Base-by-base conservation (phyloP, 2,329 filamentous ascomycete genomes). In the Fusarium sp. region DNA sequence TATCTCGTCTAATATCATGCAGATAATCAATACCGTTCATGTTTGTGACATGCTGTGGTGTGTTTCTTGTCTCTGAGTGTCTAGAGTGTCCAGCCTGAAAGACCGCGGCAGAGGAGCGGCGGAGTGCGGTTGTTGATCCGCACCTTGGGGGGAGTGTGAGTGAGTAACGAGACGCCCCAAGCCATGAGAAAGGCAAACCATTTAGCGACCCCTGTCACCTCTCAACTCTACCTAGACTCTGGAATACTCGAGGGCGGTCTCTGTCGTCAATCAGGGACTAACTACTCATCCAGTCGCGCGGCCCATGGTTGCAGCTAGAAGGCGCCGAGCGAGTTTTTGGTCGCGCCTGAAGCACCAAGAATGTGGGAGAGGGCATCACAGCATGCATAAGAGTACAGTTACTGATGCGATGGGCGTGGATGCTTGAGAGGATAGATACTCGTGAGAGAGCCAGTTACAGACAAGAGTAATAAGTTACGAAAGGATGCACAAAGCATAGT, bases 91-190 rank as follows among this genome's bases (percentile, higher is more conserved):
- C 10, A 55, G 46, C 38, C 64, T 65, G 49, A 44, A 44, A 52
- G 64, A 65, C 65, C 60, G 65, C 60, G 65, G 65, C 50, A 68
- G 54, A 50, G 59, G 46, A 65, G 48, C 44, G n/a, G 28, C 32
- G 42, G 21, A 44, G 34, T 56, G 56, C 43, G 59, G 64, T 61
- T 50, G 49, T 42, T 47, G 50, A 53, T 65, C 59, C 64, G 64
- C 64, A 50, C 8, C 34, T 24, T 24, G 19, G 12, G 28, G 34
- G 24, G 53, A 12, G 26, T 28, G 26, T 28, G 26, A 28, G 9
- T 12, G 10, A 36, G 9, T 68, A 50, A 32, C 50, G n/a, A 28
- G 40, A 57, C 65, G 44, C 65, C 52, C 56, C 32, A n/a, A 45
- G 15, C 34, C 38, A 40, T 32, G 20, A 28, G 26, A 12, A 28